A percentile compares a stretch with the other conserved stretches of the same genome.
Conservation (phyloP, 768 basidiomycete genomes). For the Punctularia strigosozonata region DNA sequence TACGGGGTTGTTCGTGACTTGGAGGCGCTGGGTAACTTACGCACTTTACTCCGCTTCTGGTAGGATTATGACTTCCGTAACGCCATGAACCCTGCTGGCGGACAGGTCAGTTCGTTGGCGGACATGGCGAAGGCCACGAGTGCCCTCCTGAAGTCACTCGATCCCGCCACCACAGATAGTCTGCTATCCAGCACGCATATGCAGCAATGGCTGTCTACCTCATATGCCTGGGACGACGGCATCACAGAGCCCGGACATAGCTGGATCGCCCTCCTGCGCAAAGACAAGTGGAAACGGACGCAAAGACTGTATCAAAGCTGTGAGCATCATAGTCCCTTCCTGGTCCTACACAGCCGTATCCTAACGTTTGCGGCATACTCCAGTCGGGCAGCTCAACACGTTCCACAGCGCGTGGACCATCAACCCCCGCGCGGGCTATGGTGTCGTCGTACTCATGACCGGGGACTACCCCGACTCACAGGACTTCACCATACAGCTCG, state of each 20-base stretch:
- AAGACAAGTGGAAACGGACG: background rate
- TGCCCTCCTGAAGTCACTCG: conserved; percentile 32
- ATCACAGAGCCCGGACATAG: background rate
- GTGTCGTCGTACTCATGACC: conserved; percentile 10
- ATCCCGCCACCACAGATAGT: conserved; percentile 16
- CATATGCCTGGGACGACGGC: background rate
- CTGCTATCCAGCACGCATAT: background rate
- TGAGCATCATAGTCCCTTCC: no score
- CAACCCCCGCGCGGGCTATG: conserved; percentile 7
- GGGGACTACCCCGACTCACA: conserved; percentile 4
- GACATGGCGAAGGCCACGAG: conserved; percentile 30
- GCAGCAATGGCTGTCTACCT: background rate
- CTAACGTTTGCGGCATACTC: no score
- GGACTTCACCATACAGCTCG: conserved; percentile 2
- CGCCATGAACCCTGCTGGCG: conserved; percentile 30
- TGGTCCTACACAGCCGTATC: no score
- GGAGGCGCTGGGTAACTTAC: background rate
- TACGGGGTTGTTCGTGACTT: conserved; percentile 10
- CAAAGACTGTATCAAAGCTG: background rate
- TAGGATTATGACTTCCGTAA: conserved; percentile 29
- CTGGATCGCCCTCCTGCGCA: background rate
- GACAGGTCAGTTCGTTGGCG: conserved; percentile 37
- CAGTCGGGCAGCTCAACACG: conserved; percentile 8
- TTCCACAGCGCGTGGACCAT: conserved; percentile 7
- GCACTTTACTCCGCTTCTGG: background rate